These are phyloP conservation scores for Conticribra guillardii DNA, from an alignment of 108 stramenopile species.

Conservation along the genomic window DNA sequence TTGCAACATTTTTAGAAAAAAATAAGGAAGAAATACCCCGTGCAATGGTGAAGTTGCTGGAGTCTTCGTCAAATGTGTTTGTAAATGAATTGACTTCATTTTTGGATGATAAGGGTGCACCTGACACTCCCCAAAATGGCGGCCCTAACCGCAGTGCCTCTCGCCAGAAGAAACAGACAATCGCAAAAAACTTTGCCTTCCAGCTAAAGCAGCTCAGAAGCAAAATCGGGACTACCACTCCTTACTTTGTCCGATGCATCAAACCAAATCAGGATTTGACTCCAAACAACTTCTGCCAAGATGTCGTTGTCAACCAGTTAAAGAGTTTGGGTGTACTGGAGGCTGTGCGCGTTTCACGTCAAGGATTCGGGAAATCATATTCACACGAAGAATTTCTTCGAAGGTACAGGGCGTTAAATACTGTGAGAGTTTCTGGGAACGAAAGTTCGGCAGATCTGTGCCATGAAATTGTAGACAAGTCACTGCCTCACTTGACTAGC, in stretches of 20 bases:
- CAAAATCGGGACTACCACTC: constrained; percentile 81
- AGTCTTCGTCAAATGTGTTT: constrained; percentile 63
- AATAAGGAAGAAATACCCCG: constrained; percentile 89
- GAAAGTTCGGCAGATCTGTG: background rate
- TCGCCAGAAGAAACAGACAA: constrained; percentile 61
- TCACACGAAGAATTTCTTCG: constrained; percentile 54
- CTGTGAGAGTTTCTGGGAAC: background rate
- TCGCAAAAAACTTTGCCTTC: constrained; percentile 75
- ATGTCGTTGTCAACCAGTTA: constrained; percentile 88
- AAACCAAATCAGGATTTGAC: constrained; percentile 90
- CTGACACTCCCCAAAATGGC: constrained; percentile 72
- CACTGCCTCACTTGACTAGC: background rate
- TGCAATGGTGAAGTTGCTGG: constrained; percentile 70
- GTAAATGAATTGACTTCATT: constrained; percentile 57
- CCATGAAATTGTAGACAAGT: background rate
- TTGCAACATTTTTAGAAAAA: constrained; percentile 86
- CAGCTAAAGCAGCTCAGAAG: constrained; percentile 87
- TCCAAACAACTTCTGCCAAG: constrained; percentile 83
- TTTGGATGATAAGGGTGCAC: constrained; percentile 71
- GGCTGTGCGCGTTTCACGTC: constrained; percentile 95
- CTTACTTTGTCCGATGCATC: constrained; percentile 92
- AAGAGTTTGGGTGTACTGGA: constrained; percentile 95
- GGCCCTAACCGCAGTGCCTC: no score
- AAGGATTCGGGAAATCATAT: constrained; percentile 94
- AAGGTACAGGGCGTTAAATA: background rate